A percentile compares a stretch with the other conserved stretches of the same genome.
phyloP scores from a whole-genome alignment of 495 filamentous ascomycete species.

The Cercophora samala region DNA sequence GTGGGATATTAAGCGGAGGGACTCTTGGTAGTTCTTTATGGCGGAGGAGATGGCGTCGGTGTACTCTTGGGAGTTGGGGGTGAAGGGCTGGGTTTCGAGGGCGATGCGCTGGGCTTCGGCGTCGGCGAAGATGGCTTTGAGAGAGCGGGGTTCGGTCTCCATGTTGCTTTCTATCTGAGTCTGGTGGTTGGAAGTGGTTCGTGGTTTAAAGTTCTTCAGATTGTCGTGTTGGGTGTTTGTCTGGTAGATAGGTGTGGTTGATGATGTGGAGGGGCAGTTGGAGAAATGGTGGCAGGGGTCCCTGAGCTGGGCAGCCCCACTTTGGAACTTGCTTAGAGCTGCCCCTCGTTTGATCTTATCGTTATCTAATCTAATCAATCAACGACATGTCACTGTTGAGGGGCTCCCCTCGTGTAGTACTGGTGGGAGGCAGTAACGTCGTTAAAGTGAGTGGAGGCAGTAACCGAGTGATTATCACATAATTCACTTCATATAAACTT shows the following conservation, averaged over 20 bases:
- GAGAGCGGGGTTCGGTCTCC: constrained; percentile 37
- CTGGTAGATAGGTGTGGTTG: not conserved
- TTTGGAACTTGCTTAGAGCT: not conserved
- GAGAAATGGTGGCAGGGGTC: not conserved
- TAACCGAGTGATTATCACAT: not conserved
- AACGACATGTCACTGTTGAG: not conserved
- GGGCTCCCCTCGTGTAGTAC: not conserved
- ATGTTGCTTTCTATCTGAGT: not conserved
- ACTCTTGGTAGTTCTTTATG: constrained; percentile 68
- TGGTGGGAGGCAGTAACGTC: not conserved
- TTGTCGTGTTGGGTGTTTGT: not conserved
- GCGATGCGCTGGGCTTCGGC: constrained; percentile 49
- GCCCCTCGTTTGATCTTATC: constrained; percentile 1
- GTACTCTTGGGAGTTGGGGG: constrained; percentile 59
- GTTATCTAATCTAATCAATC: constrained; percentile 2
- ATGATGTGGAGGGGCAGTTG: not conserved
- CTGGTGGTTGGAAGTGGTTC: not conserved
- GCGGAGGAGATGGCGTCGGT: constrained; percentile 63
- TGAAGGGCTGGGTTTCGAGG: constrained; percentile 33
- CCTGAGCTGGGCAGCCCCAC: not conserved
- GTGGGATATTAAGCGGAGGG: constrained; percentile 61
- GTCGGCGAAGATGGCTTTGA: constrained; percentile 49
- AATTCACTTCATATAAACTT: no score
- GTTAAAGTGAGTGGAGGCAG: not conserved
- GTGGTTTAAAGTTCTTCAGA: not conserved